Base-by-base conservation (phyloP, 345 rosid genomes). In the Brassica juncea region DNA sequence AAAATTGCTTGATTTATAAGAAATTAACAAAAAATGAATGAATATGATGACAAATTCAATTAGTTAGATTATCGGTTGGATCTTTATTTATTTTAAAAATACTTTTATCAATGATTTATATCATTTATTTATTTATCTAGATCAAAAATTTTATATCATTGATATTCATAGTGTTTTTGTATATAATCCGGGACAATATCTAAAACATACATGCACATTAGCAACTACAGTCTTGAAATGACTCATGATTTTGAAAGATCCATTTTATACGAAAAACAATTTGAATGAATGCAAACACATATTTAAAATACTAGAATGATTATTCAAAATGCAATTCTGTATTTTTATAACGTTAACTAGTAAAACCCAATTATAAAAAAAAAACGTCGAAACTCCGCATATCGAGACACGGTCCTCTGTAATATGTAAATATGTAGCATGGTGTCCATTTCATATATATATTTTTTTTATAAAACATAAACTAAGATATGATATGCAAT, bases 21-120 rank as follows among this genome's bases (percentile, higher is more conserved):
- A 5, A 57, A 49, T 49, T 14, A 4, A 37, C 44, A 39, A 39
- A 4, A 49, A 15, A 12, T 65, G 54, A 14, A 5, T 30, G 32
- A 67, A 49, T 67, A 59, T 68, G 70, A 67, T 68, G 70, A 73
- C 58, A 63, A 66, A 9, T 54, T 25, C 15, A 32, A 15, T 68
- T 30, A 52, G n/a, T 44, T 49, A 28, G 19, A 63, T 63, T 63
- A 28, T 59, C 12, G 25, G 60, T 9, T 59, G 19, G 19, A 16
- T 37, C 27, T 55, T 23, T 14, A 15, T 72, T 39, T 49, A 7
- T 65, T 5, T 15, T 10, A 19, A 69, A 2, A 42, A 28, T 39
- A 47, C 0, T 44, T 14, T 15, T 3, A 42, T 7, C 39, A 34
- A 34, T 34, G 39, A 39, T 59, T 59, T 58, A 1, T 28, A 68